Base-by-base conservation (phyloP, 371 early-diverging fungal genomes). In the Mortierella sp. region DNA sequence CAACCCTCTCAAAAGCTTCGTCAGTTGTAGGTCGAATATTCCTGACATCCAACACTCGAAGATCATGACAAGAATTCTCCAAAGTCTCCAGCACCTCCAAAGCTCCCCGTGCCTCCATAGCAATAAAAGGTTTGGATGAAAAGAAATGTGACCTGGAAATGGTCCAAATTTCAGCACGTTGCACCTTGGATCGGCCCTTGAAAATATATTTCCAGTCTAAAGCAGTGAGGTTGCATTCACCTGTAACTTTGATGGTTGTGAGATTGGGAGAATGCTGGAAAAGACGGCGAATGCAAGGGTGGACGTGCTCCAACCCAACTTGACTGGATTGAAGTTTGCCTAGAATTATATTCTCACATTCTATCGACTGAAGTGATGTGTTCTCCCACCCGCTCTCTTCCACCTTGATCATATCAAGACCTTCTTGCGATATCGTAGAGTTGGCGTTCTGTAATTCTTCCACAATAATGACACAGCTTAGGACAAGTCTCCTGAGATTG, bases 201-300 rank as follows among this genome's bases (percentile, higher is more conserved):
- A 64, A 55, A 49, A 64, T 54, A 31, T 12, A 49, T 34, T 64
- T 19, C 64, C 64, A 64, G n/a, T 37, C 42, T 2, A 42, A 4
- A 13, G 64, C 17, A 9, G 8, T 19, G 19, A 64, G 56, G 42
- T 55, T 54, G 22, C 23, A 19, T 10, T 9, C 34, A 9, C 10
- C 37, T 3, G 54, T 26, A n/a, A 17, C 37, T 28, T 42, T 26
- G 26, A 64, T 53, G 26, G 37, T 23, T 12, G n/a, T 55, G 64
- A 64, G 64, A 22, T 55, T 64, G 4, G 64, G 64, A 13, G 31
- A 0, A 29, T 42, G 64, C 9, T 42, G 54, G n/a, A 55, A 55
- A 1, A 64, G 28, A 15, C 56, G 64, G 10, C 64, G 64, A 42
- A 64, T 17, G 28, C 42, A 55, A 37, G 64, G 55, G 22, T 64